phyloP scores from a whole-genome alignment of 441 rosid genomes.

The Euphorbia corollata region DNA sequence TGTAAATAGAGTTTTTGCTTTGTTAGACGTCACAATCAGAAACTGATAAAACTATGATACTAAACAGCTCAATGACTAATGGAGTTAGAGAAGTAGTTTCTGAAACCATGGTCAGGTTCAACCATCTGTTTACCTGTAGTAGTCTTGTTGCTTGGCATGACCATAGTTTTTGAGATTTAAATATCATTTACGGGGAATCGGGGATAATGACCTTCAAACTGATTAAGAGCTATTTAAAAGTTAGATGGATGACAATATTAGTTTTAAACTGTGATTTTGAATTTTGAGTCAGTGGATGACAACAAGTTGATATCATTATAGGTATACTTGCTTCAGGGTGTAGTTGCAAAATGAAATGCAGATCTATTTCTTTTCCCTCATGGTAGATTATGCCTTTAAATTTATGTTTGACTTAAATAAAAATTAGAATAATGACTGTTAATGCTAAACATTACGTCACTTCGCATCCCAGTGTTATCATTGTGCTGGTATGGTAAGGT shows the following conservation, averaged over 20 bases:
- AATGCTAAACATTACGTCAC: background rate
- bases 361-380: slow-evolving; percentile 2
- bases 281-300: background rate
- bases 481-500: background rate
- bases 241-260: background rate
- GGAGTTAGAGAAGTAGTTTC: background rate
- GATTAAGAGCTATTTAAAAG: background rate
- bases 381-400: background rate
- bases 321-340: background rate
- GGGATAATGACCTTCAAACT: background rate
- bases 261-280: background rate
- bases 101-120: background rate
- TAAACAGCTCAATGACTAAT: background rate
- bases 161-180: background rate
- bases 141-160: background rate
- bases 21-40: background rate
- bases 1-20: too few species aligned
- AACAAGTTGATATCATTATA: background rate
- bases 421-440: background rate
- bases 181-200: too few species aligned
- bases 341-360: background rate
- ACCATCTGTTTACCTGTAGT: background rate
- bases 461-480: background rate
- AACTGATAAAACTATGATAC: background rate
- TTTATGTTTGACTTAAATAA: background rate